Conservation (phyloP, 495 filamentous ascomycete genomes). For the Xylaria nigripes region DNA sequence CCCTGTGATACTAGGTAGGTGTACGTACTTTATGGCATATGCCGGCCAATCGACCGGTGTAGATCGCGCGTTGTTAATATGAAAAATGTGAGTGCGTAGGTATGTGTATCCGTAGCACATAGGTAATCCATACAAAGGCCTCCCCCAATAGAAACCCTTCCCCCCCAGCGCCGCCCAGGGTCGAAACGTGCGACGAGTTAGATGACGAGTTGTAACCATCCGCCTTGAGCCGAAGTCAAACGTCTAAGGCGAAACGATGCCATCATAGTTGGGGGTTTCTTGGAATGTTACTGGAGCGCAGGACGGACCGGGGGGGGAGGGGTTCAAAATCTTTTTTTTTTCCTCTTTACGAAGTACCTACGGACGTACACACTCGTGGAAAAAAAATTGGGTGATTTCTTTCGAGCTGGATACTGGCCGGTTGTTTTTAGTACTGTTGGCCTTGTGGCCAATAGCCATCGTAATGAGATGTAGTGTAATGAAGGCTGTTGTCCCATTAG, state of each 20-base stretch:
- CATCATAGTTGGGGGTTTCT: background rate
- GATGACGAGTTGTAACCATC: background rate
- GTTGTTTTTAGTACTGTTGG: background rate
- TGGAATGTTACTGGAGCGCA: conserved; percentile 1
- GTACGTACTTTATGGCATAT: conserved; percentile 4
- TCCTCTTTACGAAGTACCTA: no score
- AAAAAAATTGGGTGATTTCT: background rate
- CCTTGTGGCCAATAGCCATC: background rate
- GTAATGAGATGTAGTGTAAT: background rate
- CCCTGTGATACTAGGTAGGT: background rate
- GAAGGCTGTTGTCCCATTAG: background rate
- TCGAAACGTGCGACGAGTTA: background rate
- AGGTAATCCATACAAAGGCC: background rate
- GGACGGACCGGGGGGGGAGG: background rate
- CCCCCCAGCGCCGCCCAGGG: background rate
- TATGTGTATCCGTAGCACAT: background rate
- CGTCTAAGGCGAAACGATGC: background rate
- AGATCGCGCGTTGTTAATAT: background rate
- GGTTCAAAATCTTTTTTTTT: conserved; percentile 2
- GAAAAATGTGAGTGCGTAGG: background rate
- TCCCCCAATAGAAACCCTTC: background rate
- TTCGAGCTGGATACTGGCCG: background rate
- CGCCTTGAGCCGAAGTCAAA: no score
- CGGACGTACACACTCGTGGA: no score
- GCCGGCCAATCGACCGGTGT: conserved; percentile 1